Evolutionary conservation across 225 moss, liverwort and hornwort genomes (phyloP).

Genomic region (Antitrichia curtipendula): DNA sequence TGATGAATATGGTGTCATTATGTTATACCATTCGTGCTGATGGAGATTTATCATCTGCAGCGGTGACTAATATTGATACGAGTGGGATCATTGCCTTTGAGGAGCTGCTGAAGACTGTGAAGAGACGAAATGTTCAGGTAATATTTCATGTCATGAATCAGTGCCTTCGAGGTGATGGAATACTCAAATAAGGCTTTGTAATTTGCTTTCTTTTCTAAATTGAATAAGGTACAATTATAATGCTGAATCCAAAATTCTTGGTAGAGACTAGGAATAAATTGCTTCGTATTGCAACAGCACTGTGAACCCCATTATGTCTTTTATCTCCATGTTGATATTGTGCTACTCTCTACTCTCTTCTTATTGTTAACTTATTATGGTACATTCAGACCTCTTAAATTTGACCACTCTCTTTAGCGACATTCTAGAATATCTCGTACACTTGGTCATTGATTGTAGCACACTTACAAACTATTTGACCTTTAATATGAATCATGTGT

Average conservation of each 20-base stretch:
- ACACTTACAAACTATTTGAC: background rate
- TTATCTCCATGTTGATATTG: background rate
- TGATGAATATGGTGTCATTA: background rate
- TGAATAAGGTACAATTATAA: background rate
- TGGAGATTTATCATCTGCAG: background rate
- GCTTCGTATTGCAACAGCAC: too few relatives aligned
- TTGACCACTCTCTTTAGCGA: background rate
- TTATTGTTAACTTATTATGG: background rate
- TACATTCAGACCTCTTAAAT: background rate
- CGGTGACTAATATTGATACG: background rate
- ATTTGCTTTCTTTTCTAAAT: background rate
- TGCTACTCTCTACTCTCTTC: background rate
- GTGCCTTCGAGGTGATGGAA: background rate
- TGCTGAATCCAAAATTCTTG: background rate
- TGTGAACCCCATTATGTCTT: background rate
- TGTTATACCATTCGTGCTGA: background rate
- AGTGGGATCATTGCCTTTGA: background rate
- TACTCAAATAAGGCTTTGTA: background rate
- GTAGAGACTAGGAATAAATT: background rate
- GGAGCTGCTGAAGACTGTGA: background rate
- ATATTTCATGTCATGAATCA: background rate
- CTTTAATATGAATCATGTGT: background rate
- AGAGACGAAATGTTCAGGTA: conserved; percentile 49
- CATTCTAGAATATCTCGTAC: background rate
- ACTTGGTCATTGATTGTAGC: too few relatives aligned